A percentile compares a stretch with the other conserved stretches of the same genome.
phyloP scores from a whole-genome alignment of 1,139 yeast species.

The Yamadazyma blattariae region DNA sequence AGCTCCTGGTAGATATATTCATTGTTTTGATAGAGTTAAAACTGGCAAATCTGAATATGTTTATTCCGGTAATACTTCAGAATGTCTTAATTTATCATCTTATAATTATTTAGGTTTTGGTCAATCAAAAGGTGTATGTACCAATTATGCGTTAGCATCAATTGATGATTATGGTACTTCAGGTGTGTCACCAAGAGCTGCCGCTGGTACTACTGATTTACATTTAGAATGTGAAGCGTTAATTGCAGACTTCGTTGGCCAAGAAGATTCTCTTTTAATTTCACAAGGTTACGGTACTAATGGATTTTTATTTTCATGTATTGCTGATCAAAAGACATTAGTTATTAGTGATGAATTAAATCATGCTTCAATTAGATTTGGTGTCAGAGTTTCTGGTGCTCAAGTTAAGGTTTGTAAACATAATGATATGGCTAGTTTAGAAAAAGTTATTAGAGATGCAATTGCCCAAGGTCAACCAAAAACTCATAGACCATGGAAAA shows the following conservation, averaged over 20 bases:
- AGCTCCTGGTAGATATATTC: slow-evolving; percentile 91
- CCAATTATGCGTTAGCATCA: slow-evolving; percentile 67
- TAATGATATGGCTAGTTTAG: slow-evolving; percentile 82
- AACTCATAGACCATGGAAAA: slow-evolving; percentile 96
- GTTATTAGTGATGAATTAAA: slow-evolving; percentile 92
- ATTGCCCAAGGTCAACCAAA: slow-evolving; percentile 97
- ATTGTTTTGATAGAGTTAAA: slow-evolving; percentile 73
- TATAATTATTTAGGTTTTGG: slow-evolving; percentile 97
- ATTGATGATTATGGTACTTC: slow-evolving; percentile 72
- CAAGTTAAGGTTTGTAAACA: slow-evolving; percentile 91
- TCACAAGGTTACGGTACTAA: slow-evolving; percentile 97
- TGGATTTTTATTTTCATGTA: slow-evolving; percentile 81
- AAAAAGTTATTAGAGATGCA: slow-evolving; percentile 75
- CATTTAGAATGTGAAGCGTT: slow-evolving; percentile 72
- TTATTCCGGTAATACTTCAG: slow-evolving; percentile 71
- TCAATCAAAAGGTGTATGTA: slow-evolving; percentile 89
- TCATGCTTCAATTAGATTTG: slow-evolving; percentile 94
- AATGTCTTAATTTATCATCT: slow-evolving; percentile 83
- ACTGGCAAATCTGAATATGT: slow-evolving; percentile 59
- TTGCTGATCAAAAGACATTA: slow-evolving; percentile 83
- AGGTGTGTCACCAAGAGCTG: slow-evolving; percentile 73
- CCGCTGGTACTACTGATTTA: slow-evolving; percentile 74
- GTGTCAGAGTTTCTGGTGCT: slow-evolving; percentile 90
- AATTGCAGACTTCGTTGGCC: slow-evolving; percentile 85
- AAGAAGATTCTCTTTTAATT: slow-evolving; percentile 81